Conservation (phyloP, 331 rosid genomes). For the Acacia concinna region DNA sequence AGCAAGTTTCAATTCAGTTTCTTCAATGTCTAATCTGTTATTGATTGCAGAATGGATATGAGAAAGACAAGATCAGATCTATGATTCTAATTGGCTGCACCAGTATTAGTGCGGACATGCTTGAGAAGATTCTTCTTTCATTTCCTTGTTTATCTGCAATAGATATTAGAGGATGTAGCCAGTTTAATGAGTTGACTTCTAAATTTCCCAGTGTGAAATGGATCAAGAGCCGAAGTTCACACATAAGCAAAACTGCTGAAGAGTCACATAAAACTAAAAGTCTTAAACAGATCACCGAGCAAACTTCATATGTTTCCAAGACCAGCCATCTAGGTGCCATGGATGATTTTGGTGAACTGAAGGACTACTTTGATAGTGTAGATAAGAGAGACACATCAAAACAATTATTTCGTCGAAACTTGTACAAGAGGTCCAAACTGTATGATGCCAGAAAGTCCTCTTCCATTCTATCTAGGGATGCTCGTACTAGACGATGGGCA, state of each 20-base stretch:
- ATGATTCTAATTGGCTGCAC: slow-evolving; percentile 74
- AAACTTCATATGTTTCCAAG: slow-evolving; percentile 54
- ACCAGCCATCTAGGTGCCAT: slow-evolving; percentile 50
- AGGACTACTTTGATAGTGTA: slow-evolving; percentile 90
- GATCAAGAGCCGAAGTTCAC: slow-evolving; percentile 72
- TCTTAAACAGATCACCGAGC: slow-evolving; percentile 70
- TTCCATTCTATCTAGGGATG: slow-evolving; percentile 95
- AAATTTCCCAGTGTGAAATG: slow-evolving; percentile 72
- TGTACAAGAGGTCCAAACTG: slow-evolving; percentile 96
- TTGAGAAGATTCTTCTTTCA: slow-evolving; percentile 76
- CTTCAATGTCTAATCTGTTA: slow-evolving; percentile 32
- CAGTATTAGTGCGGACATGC: slow-evolving; percentile 66
- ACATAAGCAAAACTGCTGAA: slow-evolving; percentile 47
- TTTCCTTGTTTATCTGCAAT: slow-evolving; percentile 69
- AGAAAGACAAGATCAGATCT: slow-evolving; percentile 71
- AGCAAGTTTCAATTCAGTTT: slow-evolving; percentile 8
- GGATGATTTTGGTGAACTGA: slow-evolving; percentile 93
- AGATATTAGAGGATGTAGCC: slow-evolving; percentile 89
- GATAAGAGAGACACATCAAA: slow-evolving; percentile 88
- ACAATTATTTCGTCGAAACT: slow-evolving; percentile 77
- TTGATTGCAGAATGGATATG: slow-evolving; percentile 72
- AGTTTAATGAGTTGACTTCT: slow-evolving; percentile 65
- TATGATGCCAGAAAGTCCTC: slow-evolving; percentile 97
- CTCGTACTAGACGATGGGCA: slow-evolving; percentile 94
- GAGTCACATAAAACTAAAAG: slow-evolving; percentile 70